Percentiles rank a stretch among this genome's conserved stretches.
Conservation (phyloP, 495 filamentous ascomycete species). For the Penicillium canescens region DNA sequence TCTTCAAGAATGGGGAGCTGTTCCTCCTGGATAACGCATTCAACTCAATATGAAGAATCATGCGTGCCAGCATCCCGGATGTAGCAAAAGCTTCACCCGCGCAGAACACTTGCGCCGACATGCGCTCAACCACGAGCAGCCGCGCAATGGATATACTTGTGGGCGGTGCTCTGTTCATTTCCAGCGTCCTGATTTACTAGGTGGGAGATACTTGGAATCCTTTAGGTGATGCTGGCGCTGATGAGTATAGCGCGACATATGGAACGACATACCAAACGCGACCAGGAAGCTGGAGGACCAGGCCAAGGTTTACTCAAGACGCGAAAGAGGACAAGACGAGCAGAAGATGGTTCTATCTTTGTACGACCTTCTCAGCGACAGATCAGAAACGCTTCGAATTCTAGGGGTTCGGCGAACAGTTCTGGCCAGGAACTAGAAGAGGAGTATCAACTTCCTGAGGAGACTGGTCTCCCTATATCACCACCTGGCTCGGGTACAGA, state of each 20-base stretch:
- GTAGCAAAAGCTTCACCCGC: slow-evolving; percentile 57
- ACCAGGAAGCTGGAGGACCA: slow-evolving; percentile 59
- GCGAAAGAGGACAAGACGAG: slow-evolving; percentile 58
- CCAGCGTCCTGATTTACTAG: slow-evolving; percentile 53
- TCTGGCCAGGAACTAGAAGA: slow-evolving; percentile 22
- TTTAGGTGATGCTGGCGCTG: slow-evolving; percentile 1
- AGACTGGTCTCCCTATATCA: slow-evolving; percentile 23
- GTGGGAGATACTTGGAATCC: slow-evolving; percentile 28
- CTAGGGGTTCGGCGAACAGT: slow-evolving; percentile 10
- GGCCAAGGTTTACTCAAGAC: slow-evolving; percentile 60
- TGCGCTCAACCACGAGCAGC: slow-evolving; percentile 52
- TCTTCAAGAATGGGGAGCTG: background rate
- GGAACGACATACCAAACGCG: slow-evolving; percentile 58
- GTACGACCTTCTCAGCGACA: slow-evolving; percentile 35
- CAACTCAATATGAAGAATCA: slow-evolving; percentile 35
- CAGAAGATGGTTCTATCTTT: slow-evolving; percentile 56
- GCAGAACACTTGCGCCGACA: slow-evolving; percentile 62
- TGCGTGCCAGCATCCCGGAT: slow-evolving; percentile 45
- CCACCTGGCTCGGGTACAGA: slow-evolving; percentile 33
- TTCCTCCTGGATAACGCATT: no score
- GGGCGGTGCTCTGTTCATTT: slow-evolving; percentile 59
- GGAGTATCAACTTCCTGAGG: slow-evolving; percentile 14
- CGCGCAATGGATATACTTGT: slow-evolving; percentile 54
- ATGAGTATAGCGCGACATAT: slow-evolving; percentile 55
- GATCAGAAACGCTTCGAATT: slow-evolving; percentile 9